These are phyloP conservation scores for Singerocomus inundabilis DNA, from an alignment of 1,284 basidiomycete genomes.

Conservation along the genomic window DNA sequence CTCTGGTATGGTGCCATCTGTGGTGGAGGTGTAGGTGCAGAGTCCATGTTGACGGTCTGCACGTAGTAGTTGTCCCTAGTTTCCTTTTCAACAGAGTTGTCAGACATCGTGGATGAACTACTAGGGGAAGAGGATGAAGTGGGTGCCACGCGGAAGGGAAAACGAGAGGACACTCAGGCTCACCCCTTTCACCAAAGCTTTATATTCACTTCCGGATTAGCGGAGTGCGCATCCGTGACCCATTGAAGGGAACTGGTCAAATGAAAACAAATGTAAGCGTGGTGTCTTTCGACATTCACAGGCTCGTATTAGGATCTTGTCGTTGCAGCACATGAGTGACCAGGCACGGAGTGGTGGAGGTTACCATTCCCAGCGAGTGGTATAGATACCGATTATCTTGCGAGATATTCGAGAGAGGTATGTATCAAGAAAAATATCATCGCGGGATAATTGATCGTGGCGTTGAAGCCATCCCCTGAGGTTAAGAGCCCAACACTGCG, in stretches of 20 bases:
- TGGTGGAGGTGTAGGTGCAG: conserved; percentile 13
- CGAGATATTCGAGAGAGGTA: not conserved
- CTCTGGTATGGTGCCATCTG: conserved; percentile 29
- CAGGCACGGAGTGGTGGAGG: conserved; percentile 12
- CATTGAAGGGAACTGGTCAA: not conserved
- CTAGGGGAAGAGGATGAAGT: not conserved
- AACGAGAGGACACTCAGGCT: not conserved
- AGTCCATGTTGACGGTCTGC: conserved; percentile 26
- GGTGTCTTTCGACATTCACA: conserved; percentile 9
- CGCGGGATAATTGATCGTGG: not conserved
- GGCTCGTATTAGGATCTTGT: conserved; percentile 4
- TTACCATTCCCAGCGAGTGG: conserved; percentile 11
- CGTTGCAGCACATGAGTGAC: not conserved
- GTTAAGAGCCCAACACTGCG: not conserved
- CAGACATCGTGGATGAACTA: conserved; percentile 18
- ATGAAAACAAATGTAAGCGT: not conserved
- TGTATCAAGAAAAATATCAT: conserved; percentile 4
- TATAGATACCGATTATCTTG: conserved; percentile 18
- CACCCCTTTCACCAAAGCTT: conserved; percentile 3
- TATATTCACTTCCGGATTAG: conserved; percentile 16
- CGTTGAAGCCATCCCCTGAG: not conserved
- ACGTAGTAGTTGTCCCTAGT: conserved; percentile 28
- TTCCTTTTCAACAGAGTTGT: conserved; percentile 25
- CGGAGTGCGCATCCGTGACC: not conserved
- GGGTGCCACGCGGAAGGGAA: conserved; percentile 1